Conservation (phyloP, 208 protist species). For the Phytomonas sp. region DNA sequence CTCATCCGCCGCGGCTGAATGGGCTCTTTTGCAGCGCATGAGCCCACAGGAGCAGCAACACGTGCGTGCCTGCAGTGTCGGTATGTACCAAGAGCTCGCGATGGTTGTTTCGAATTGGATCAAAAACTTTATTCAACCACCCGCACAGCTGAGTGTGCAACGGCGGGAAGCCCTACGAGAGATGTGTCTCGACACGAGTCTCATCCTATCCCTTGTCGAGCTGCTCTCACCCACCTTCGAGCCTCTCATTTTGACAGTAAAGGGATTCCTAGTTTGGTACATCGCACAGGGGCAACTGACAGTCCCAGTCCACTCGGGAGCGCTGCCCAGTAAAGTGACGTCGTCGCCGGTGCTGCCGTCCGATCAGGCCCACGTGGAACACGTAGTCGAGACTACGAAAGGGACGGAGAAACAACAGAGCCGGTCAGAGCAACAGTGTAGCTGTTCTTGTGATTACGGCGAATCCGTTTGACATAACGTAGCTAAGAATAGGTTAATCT, state of each 20-base stretch:
- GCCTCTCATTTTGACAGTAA: conserved; percentile 50
- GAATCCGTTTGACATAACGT: background rate
- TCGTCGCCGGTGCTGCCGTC: background rate
- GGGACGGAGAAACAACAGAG: background rate
- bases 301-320: background rate
- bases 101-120: conserved; percentile 57
- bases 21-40: conserved; percentile 30
- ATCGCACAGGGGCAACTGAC: conserved; percentile 19
- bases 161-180: conserved; percentile 26
- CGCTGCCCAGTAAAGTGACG: background rate
- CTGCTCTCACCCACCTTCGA: conserved; percentile 56
- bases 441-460: background rate
- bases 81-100: conserved; percentile 84
- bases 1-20: conserved; percentile 18
- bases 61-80: conserved; percentile 63
- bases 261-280: conserved; percentile 77
- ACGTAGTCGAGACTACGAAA: background rate
- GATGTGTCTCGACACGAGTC: conserved; percentile 31
- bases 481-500: background rate
- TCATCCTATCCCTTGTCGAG: conserved; percentile 60
- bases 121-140: conserved; percentile 24
- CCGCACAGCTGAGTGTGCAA: background rate
- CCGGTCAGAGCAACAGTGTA: background rate
- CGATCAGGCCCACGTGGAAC: background rate
- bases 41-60: conserved; percentile 80